Percentiles rank a stretch among this genome's conserved stretches.
Conservation (phyloP, 257 asterid genomes). For the Solanum sparsipilum region DNA sequence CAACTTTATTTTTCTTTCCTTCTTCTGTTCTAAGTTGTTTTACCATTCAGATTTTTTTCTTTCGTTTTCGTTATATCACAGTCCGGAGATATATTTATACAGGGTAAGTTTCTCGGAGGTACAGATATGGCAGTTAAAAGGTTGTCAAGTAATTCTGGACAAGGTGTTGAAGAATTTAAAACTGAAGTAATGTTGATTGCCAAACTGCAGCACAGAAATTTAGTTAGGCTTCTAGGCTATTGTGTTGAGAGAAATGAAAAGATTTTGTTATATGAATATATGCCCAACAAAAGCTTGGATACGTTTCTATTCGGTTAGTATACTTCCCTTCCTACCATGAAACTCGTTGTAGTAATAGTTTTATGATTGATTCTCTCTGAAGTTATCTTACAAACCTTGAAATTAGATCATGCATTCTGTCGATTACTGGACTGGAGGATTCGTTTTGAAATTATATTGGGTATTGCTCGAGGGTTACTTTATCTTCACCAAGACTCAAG, state of each 20-base stretch:
- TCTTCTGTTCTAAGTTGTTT: neutral
- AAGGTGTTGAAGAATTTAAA: slow-evolving; percentile 33
- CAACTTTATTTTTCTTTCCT: neutral
- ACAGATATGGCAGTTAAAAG: slow-evolving; percentile 35
- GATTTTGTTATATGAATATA: slow-evolving; percentile 28
- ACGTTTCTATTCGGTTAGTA: slow-evolving; percentile 29
- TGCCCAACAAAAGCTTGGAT: slow-evolving; percentile 42
- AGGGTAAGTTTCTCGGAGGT: slow-evolving; percentile 33
- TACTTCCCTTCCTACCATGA: neutral
- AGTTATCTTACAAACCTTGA: neutral
- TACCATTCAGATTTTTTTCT: neutral
- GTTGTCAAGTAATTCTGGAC: slow-evolving; percentile 21
- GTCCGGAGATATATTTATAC: neutral
- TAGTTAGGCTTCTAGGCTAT: slow-evolving; percentile 35
- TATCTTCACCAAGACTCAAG: too few species aligned
- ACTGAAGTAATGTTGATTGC: slow-evolving; percentile 34
- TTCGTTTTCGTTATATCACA: neutral
- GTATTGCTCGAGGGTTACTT: too few species aligned
- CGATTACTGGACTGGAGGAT: neutral
- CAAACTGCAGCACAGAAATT: slow-evolving; percentile 40
- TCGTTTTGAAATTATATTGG: too few species aligned
- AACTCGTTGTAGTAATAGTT: neutral
- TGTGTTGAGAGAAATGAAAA: slow-evolving; percentile 28
- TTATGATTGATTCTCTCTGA: neutral
- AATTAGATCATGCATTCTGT: neutral